Evolutionary conservation across 2,329 filamentous ascomycete genomes (phyloP).

Genomic region (Emergomyces pasteurianus): DNA sequence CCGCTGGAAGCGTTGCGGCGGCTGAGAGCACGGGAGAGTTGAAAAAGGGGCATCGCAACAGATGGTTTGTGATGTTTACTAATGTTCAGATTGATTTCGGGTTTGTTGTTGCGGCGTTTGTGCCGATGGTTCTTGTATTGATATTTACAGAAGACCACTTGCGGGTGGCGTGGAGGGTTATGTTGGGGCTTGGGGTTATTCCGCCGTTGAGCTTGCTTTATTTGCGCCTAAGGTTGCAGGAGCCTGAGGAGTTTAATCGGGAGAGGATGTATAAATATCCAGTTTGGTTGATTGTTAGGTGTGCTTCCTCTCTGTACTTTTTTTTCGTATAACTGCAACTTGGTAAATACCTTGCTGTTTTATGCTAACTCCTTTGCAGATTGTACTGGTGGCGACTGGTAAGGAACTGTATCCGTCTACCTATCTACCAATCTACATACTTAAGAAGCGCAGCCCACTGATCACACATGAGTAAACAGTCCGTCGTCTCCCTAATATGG

Average conservation of each 20-base stretch:
- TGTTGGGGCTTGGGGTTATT: constrained; percentile 65
- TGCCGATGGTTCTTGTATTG: constrained; percentile 55
- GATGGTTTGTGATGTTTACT: constrained; percentile 85
- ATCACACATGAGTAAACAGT: constrained; percentile 12
- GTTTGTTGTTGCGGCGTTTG: constrained; percentile 68
- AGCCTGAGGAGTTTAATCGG: constrained; percentile 64
- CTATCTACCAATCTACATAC: not conserved
- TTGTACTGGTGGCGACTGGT: constrained; percentile 65
- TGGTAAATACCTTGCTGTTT: constrained; percentile 36
- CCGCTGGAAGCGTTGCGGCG: constrained; percentile 61
- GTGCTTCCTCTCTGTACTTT: constrained; percentile 7
- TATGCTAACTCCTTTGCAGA: constrained; percentile 35
- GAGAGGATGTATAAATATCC: constrained; percentile 56
- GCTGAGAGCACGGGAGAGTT: constrained; percentile 78
- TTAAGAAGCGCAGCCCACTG: constrained; percentile 6
- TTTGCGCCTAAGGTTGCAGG: constrained; percentile 59
- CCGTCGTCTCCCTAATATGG: constrained; percentile 64
- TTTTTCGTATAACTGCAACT: not conserved
- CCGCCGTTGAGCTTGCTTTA: constrained; percentile 62
- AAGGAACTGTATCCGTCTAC: constrained; percentile 3
- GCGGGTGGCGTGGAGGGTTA: constrained; percentile 68
- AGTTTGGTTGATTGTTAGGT: constrained; percentile 39
- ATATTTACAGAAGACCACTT: constrained; percentile 52
- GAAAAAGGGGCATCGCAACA: constrained; percentile 67
- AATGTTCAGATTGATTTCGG: constrained; percentile 79